These are phyloP conservation scores for Pseudogymnoascus sp. DNA, from an alignment of 2,329 filamentous ascomycete genomes.

Conservation along the genomic window DNA sequence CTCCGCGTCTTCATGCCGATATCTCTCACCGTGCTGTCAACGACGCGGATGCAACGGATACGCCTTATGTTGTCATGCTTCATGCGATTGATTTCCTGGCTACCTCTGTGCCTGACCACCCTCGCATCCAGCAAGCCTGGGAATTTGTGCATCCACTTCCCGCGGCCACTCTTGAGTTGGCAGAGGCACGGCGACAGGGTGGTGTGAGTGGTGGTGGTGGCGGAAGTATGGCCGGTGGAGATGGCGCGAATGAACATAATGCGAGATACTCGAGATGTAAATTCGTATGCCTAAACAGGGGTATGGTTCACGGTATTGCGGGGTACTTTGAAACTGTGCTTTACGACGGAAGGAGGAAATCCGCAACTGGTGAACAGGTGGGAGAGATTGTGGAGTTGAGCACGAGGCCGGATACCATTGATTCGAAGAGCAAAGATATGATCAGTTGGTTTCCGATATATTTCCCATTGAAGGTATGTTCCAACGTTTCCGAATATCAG, in stretches of 20 bases:
- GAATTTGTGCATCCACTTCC: conserved; percentile 73
- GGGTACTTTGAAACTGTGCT: conserved; percentile 97
- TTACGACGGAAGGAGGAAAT: conserved; percentile 48
- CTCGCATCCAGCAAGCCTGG: conserved; percentile 70
- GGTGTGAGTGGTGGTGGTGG: conserved; percentile 59
- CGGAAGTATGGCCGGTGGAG: conserved; percentile 66
- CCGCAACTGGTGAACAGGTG: conserved; percentile 21
- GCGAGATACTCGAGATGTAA: conserved; percentile 68
- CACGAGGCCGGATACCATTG: conserved; percentile 87
- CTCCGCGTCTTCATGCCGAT: conserved; percentile 78
- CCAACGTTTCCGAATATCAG: not conserved
- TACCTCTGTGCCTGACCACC: conserved; percentile 48
- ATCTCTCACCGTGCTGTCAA: conserved; percentile 54
- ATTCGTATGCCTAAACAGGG: conserved; percentile 71
- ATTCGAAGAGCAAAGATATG: conserved; percentile 92
- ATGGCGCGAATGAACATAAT: conserved; percentile 88
- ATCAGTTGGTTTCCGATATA: conserved; percentile 99
- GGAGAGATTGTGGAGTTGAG: conserved; percentile 70
- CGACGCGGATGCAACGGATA: conserved; percentile 72
- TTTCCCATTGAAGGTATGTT: conserved; percentile 81
- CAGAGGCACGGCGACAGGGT: conserved; percentile 53
- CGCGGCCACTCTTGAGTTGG: conserved; percentile 45
- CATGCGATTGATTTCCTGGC: conserved; percentile 84
- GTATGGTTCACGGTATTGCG: conserved; percentile 81
- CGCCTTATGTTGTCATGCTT: conserved; percentile 89